These are phyloP conservation scores for Ceratocystis destructans DNA, from an alignment of 2,329 filamentous ascomycete species.

Conservation along the genomic window DNA sequence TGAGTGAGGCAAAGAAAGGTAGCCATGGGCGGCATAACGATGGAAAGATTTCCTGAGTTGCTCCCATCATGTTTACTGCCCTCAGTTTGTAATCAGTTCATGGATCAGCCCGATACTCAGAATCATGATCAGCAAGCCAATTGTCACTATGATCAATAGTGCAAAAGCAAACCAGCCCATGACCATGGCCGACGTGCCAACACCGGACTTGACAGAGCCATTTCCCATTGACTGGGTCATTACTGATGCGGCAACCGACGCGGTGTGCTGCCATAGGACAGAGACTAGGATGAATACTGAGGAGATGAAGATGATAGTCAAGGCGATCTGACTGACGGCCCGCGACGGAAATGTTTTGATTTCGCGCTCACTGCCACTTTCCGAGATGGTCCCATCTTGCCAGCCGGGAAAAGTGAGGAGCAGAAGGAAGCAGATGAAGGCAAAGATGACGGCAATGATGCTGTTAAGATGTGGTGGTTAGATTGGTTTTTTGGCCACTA, in stretches of 20 bases:
- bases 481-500: not conserved
- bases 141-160: conserved; percentile 84
- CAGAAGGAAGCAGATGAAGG: conserved; percentile 88
- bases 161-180: conserved; percentile 96
- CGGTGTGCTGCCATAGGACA: conserved; percentile 83
- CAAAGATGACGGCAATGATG: conserved; percentile 95
- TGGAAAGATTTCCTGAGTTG: not conserved
- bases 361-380: conserved; percentile 64
- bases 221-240: conserved; percentile 90
- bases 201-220: conserved; percentile 70
- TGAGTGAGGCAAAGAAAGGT: too few species aligned
- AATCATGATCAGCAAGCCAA: conserved; percentile 91
- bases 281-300: conserved; percentile 61
- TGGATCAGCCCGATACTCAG: conserved; percentile 74
- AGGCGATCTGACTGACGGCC: conserved; percentile 79
- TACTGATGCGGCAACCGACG: conserved; percentile 84
- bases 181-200: conserved; percentile 91
- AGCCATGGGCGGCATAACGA: not conserved
- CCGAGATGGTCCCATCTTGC: conserved; percentile 65
- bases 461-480: conserved; percentile 31
- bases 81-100: conserved; percentile 33
- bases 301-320: conserved; percentile 78
- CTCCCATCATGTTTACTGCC: not conserved
- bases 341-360: conserved; percentile 89
- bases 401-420: conserved; percentile 95